Base-by-base conservation (phyloP, 1,284 basidiomycete genomes). In the Phellopilus nigrolimitatus region DNA sequence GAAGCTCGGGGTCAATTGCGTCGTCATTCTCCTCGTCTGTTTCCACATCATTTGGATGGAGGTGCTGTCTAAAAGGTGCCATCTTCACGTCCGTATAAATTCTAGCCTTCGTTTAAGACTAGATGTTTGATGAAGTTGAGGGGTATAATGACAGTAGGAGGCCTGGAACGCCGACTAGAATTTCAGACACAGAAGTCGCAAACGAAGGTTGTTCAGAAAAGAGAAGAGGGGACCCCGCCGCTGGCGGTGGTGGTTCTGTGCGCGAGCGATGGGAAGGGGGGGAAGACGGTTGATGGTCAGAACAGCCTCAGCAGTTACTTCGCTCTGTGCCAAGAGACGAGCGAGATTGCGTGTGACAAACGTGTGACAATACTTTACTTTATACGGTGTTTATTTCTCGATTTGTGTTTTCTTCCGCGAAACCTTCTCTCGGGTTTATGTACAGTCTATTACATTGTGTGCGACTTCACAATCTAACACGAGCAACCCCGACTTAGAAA, bases 1-100 rank as follows among this genome's bases (percentile, higher is more conserved):
- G 83, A 6, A 93, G 76, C 61, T 91, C 83, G 12, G 89, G 87
- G 73, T 95, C 91, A 60, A 94, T 85, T 48, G 71, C 72, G 38
- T 68, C 79, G 55, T 69, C 74, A 38, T 56, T 52, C 59, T 83
- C 78, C 56, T 82, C 77, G 65, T 83, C 77, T 34, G 71, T 72
- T 64, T 73, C 70, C 40, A 72, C 62, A 51, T 73, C 70, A 47
- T 72, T 57, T 21, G 55, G 48, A 12, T 59, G 61, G 1, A 50
- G 51, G 19, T 62, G 51, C 21, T 67, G 66, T 53, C 42, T 44
- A 37, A 15, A 37, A 15, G n/a, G 34, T 17, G 34, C 34, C 34
- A 37, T 37, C 7, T 15, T 17, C 8, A 3, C n/a, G n/a, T 7
- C 34, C 19, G n/a, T 15, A 37, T 17, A 8, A 15, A 17, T n/a